A percentile compares a stretch with the other conserved stretches of the same genome.
Conservation (phyloP, 169 alveolate genomes). For the Eimeria brunetti region DNA sequence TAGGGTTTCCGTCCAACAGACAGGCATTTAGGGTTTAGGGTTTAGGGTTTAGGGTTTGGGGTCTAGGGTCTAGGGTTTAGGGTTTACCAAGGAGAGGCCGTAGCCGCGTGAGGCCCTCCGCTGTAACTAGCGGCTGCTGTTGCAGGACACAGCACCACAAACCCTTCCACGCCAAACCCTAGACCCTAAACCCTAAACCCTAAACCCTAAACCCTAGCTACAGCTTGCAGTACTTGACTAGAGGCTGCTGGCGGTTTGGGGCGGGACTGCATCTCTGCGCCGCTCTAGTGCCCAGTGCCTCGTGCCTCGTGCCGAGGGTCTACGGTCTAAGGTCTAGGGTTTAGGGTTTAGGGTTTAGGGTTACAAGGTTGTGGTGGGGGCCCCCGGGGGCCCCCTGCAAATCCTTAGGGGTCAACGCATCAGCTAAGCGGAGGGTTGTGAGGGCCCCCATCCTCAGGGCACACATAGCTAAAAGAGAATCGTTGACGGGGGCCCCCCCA, state of each 20-base stretch:
- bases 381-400: constrained; percentile 54
- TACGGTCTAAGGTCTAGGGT: not conserved
- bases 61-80: constrained; percentile 25
- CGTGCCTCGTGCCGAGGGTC: too few species aligned
- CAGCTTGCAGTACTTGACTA: too few species aligned
- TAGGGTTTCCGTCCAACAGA: not conserved
- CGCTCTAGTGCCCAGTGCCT: too few species aligned
- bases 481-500: constrained; percentile 49
- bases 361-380: constrained; percentile 11
- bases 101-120: constrained; percentile 49
- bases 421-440: not conserved
- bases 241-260: too few species aligned
- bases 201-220: too few species aligned
- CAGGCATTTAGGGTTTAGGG: not conserved
- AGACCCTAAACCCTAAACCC: not conserved
- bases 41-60: not conserved
- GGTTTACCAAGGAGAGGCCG: constrained; percentile 34
- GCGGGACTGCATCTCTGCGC: too few species aligned
- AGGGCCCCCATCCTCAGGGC: constrained; percentile 51
- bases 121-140: constrained; percentile 32
- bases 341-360: constrained; percentile 40
- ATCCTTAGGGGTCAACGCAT: not conserved
- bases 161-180: constrained; percentile 32
- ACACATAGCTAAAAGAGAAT: not conserved
- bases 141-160: not conserved